Conservation (phyloP, 2,329 filamentous ascomycete species). For the Chaetomiaceae sp. region DNA sequence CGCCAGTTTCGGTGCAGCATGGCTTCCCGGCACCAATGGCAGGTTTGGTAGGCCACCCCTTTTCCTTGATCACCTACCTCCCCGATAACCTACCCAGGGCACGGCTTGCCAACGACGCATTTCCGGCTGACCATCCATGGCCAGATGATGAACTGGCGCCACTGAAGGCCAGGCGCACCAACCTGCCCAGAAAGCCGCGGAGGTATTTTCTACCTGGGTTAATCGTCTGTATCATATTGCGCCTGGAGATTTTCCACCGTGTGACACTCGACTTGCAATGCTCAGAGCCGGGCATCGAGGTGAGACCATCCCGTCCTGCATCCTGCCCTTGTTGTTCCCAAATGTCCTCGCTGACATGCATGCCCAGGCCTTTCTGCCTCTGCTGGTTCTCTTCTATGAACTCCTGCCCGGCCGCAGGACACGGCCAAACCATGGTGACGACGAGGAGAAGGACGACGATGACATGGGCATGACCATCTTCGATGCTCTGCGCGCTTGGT, state of each 20-base stretch:
- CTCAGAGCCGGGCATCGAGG: conserved; percentile 46
- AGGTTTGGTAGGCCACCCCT: conserved; percentile 37
- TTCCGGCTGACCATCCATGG: neutral
- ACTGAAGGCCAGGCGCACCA: conserved; percentile 33
- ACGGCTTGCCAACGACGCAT: neutral
- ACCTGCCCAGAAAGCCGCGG: conserved; percentile 43
- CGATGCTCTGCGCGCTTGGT: conserved; percentile 46
- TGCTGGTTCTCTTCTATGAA: conserved; percentile 42
- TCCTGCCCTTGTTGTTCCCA: neutral
- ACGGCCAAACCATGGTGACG: conserved; percentile 26
- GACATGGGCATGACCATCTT: conserved; percentile 40
- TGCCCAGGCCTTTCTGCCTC: conserved; percentile 42
- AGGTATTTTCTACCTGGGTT: conserved; percentile 42
- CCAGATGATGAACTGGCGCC: conserved; percentile 28
- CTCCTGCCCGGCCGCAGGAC: conserved; percentile 35
- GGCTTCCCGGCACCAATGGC: conserved; percentile 44
- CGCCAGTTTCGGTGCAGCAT: conserved; percentile 40
- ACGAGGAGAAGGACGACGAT: conserved; percentile 41
- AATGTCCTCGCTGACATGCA: neutral
- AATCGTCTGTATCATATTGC: conserved; percentile 40
- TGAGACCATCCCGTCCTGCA: conserved; percentile 20
- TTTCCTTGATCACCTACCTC: no score
- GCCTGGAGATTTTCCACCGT: conserved; percentile 44
- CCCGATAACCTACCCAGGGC: no score
- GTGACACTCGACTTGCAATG: conserved; percentile 48